Evolutionary conservation across 345 rosid species (phyloP).

Genomic region (Erodium maritimum): DNA sequence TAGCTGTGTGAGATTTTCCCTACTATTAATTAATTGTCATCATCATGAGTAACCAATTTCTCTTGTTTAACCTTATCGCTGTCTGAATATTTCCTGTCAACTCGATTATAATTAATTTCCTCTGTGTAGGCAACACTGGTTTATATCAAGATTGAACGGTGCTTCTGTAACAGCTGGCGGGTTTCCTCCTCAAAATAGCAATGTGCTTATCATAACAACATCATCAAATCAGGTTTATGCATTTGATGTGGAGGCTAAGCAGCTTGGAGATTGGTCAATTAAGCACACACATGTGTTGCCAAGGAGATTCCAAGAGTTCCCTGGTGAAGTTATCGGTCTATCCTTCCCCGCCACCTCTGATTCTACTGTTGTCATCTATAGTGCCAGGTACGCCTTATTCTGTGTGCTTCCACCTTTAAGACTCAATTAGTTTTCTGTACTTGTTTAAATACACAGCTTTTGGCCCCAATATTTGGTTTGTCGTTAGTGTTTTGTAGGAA

Average conservation of each 20-base stretch:
- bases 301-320: conserved; percentile 80
- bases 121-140: conserved; percentile 89
- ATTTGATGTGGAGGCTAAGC: conserved; percentile 82
- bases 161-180: conserved; percentile 91
- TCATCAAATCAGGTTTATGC: conserved; percentile 77
- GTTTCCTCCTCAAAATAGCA: conserved; percentile 61
- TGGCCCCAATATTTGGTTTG: too few species aligned
- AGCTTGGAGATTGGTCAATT: conserved; percentile 82
- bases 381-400: conserved; percentile 52
- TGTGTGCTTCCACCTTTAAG: neutral
- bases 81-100: neutral
- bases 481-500: too few species aligned
- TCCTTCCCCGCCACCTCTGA: conserved; percentile 53
- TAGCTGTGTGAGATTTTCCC: too few species aligned
- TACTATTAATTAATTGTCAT: too few species aligned
- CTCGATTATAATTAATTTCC: conserved; percentile 2
- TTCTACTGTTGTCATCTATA: conserved; percentile 58
- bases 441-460: neutral
- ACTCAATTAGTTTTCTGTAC: neutral
- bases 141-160: conserved; percentile 78
- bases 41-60: too few species aligned
- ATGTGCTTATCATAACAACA: conserved; percentile 62
- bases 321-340: conserved; percentile 88
- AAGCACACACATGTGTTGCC: conserved; percentile 53
- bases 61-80: neutral